Base-by-base conservation (phyloP, 129 eudicot species). In the Ambrosia trifida region DNA sequence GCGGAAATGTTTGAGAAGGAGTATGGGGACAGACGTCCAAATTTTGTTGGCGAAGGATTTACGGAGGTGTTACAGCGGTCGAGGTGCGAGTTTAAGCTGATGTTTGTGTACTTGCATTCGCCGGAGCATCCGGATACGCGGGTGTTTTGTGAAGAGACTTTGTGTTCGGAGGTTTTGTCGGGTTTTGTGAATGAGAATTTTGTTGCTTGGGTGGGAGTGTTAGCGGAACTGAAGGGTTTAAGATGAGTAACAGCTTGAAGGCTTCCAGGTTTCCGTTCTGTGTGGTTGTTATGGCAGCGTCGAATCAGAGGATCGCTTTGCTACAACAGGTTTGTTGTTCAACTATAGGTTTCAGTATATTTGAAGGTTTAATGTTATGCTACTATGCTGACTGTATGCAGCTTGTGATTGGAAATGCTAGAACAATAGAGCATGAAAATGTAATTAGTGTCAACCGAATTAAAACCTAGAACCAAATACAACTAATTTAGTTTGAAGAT, bases 211-310 rank as follows among this genome's bases (percentile, higher is more conserved):
- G 98, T 59, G 98, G 90, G 69, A 87, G 90, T 71, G 82, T 87
- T 40, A 81, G 93, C 60, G 80, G 80, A 13, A 87, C 83, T 64
- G 98, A 93, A 76, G 98, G 98, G 45, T 93, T 89, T 62, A 89
- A 93, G 90, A 93, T 92, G 98, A 87, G 96, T 63, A 89, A 87
- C 41, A 89, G 95, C 46, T 83, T 92, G 83, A 92, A 89, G 81
- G 96, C 96, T 2, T 87, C 96, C 0, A 87, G 86, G 83, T 92
- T 81, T 67, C 98, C 95, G 0, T 89, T 87, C 66, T 92, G 98
- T 69, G 98, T 91, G n/a, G 95, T 92, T 36, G 91, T 87, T 53
- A 87, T 89, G 95, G 87, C 98, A 20, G 95, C 96, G 1, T 83
- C 98, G 0, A 83, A 87, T 72, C 95, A 93, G 82, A 83, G 90